These are phyloP conservation scores for Vicia faba DNA, from an alignment of 306 rosid species.

Conservation along the genomic window DNA sequence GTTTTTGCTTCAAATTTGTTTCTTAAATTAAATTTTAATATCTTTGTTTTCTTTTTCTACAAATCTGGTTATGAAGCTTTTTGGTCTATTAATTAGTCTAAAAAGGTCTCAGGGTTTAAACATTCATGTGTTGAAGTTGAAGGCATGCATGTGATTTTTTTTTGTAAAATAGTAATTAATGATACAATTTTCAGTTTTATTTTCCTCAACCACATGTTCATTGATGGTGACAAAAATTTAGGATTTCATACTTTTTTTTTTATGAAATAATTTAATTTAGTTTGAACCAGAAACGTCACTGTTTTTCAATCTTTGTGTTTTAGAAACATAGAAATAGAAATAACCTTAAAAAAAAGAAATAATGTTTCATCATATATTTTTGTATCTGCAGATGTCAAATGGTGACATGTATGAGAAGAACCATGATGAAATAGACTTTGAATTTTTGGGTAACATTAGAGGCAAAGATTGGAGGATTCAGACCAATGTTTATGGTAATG, in stretches of 20 bases:
- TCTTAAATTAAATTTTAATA: background rate
- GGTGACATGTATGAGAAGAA: conserved; percentile 85
- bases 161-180: background rate
- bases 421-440: conserved; percentile 97
- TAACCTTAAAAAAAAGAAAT: background rate
- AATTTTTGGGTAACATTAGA: conserved; percentile 92
- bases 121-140: background rate
- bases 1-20: conserved; percentile 33
- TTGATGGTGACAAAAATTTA: conserved; percentile 4
- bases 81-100: background rate
- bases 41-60: background rate
- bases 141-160: background rate
- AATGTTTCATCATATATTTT: conserved; percentile 4
- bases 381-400: conserved; percentile 78
- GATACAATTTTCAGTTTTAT: background rate
- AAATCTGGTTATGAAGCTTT: background rate
- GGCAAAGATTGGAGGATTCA: conserved; percentile 99
- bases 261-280: background rate
- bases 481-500: conserved; percentile 94
- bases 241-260: background rate
- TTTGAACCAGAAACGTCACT: conserved; percentile 14
- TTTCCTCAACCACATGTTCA: conserved; percentile 31
- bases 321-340: background rate
- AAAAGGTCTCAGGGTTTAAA: conserved; percentile 28
- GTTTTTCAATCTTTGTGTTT: conserved; percentile 10